Base-by-base conservation (phyloP, 768 basidiomycete species). In the Boletales sp. region DNA sequence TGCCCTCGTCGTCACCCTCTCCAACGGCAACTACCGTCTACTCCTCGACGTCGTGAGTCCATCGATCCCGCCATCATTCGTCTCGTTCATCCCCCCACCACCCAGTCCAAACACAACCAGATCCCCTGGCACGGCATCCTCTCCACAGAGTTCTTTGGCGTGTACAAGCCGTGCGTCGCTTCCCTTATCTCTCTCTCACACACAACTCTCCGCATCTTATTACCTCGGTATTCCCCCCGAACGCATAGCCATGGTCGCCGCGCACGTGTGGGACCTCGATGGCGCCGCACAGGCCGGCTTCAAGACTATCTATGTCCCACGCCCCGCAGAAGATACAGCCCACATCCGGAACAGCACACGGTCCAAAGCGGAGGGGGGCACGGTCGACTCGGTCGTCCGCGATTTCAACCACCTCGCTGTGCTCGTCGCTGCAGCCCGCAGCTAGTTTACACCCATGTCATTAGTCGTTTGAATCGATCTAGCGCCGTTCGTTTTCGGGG, bases 111-210 rank as follows among this genome's bases (percentile, higher is more conserved):
- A 64, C 65, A 78, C 48, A 78, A 81, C 3, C 69, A 75, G 15
- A 66, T 86, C 4, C 83, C 84, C 0, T 86, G 82, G 84, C 83
- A 86, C 49, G 70, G 72, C 1, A 65, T 87, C 18, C 74, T 87
- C 48, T 83, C 83, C 1, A 69, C 76, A 2, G 82, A 84, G 48
- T 66, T 86, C 15, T 81, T 86, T 43, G 70, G 72, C 9, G 75
- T 77, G 0, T 86, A 78, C 70, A 87, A 87, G 59, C 82, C 85
- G 84, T 86, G 39, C 35, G 80, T 66, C 7, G 25, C 8, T n/a
- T 14, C 2, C 14, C 8, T 30, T 49, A 30, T 25, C 21, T 3
- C 21, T 75, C 75, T 8, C 69, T 12, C 40, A 75, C 36, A 70
- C 76, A 0, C 87, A 86, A 55, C 64, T 73, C 2, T 70, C 74